These are phyloP conservation scores for Aquilaria sinensis DNA, from an alignment of 345 rosid genomes.

Conservation along the genomic window DNA sequence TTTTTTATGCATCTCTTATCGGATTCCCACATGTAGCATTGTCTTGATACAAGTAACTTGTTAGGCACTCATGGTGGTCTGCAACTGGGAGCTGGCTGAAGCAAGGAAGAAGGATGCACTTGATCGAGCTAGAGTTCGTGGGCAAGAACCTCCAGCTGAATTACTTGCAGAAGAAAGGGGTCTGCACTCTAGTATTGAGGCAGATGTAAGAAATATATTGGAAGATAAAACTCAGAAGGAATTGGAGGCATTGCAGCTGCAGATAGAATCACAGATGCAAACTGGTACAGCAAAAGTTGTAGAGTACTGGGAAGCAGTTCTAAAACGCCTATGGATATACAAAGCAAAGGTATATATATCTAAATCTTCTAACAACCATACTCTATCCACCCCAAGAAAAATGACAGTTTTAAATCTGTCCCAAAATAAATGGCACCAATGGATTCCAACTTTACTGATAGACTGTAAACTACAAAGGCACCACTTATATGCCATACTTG, in stretches of 20 bases:
- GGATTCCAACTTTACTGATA: no score
- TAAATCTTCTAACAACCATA: neutral
- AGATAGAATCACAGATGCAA: conserved; percentile 76
- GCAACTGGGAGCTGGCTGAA: conserved; percentile 95
- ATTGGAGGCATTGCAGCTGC: conserved; percentile 56
- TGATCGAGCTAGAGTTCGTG: conserved; percentile 91
- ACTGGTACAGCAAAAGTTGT: conserved; percentile 94
- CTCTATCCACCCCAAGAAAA: no score
- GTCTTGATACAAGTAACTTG: conserved; percentile 14
- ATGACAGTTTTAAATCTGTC: no score
- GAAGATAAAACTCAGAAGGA: conserved; percentile 76
- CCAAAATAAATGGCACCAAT: no score
- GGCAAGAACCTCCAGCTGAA: conserved; percentile 93
- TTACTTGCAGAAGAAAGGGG: conserved; percentile 93
- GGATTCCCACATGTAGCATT: neutral
- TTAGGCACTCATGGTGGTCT: conserved; percentile 85
- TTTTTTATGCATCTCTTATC: neutral
- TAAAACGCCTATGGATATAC: conserved; percentile 83
- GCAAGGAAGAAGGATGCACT: conserved; percentile 80
- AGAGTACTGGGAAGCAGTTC: conserved; percentile 96
- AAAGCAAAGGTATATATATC: conserved; percentile 68
- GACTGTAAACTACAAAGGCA: no score
- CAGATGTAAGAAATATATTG: conserved; percentile 66
- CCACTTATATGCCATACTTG: no score
- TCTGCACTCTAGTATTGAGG: conserved; percentile 80